Percentiles rank a stretch among this genome's conserved stretches.
These are phyloP conservation scores for Whalleya microplaca DNA, from an alignment of 2,329 filamentous ascomycete genomes.

Conservation along the genomic window DNA sequence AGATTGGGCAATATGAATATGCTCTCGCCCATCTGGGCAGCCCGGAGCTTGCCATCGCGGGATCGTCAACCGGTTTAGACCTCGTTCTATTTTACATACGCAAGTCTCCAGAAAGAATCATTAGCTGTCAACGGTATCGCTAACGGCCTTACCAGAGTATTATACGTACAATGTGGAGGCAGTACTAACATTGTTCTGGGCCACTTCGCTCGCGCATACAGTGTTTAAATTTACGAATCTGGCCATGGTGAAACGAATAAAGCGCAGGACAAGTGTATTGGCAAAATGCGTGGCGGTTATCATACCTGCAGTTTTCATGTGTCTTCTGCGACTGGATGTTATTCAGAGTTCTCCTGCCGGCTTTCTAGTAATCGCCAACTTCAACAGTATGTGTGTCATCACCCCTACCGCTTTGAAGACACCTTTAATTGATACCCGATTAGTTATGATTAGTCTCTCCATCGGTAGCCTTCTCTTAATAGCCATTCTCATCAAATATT, in stretches of 20 bases:
- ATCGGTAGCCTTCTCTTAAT: conserved; percentile 40
- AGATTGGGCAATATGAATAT: conserved; percentile 43
- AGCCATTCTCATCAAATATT: conserved; percentile 44
- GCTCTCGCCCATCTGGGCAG: conserved; percentile 39
- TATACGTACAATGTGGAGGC: conserved; percentile 56
- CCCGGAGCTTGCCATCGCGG: conserved; percentile 47
- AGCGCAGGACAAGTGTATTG: conserved; percentile 30
- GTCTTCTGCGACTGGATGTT: conserved; percentile 34
- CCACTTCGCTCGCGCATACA: conserved; percentile 41
- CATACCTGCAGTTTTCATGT: conserved; percentile 41
- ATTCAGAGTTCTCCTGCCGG: conserved; percentile 34
- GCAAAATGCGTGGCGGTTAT: conserved; percentile 42
- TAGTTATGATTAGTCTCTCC: conserved; percentile 41
- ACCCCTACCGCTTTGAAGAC: background rate
- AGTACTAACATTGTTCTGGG: conserved; percentile 51
- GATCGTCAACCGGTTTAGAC: conserved; percentile 46
- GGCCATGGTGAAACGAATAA: conserved; percentile 31
- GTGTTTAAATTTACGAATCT: conserved; percentile 38
- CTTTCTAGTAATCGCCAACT: conserved; percentile 43
- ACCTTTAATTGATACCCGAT: background rate
- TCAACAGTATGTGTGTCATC: conserved; percentile 39
- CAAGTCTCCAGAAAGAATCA: conserved; percentile 31
- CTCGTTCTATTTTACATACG: conserved; percentile 52
- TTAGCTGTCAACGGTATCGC: background rate
- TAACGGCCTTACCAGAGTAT: conserved; percentile 43